Conservation (phyloP, 768 basidiomycete species). For the Collybiopsis luxurians region DNA sequence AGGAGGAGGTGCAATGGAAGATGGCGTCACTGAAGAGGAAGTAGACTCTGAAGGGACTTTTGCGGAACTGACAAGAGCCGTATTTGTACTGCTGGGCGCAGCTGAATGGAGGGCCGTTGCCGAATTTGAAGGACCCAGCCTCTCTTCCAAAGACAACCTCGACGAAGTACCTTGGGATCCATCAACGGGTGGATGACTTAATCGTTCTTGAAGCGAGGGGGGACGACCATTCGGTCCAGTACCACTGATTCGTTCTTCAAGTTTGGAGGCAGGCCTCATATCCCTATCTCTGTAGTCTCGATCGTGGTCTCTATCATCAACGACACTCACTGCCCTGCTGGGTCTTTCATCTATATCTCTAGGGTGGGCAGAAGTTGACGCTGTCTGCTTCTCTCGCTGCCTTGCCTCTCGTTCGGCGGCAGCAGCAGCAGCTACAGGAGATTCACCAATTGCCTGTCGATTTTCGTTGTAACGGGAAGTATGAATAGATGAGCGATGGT, state of each 20-base stretch:
- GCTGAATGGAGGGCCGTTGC: neutral
- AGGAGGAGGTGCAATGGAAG: neutral
- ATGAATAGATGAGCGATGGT: no score
- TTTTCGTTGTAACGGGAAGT: neutral
- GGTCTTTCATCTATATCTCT: neutral
- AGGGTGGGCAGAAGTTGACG: neutral
- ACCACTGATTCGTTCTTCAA: slow-evolving; percentile 4
- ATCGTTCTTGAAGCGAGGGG: slow-evolving; percentile 7
- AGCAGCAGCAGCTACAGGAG: slow-evolving; percentile 4
- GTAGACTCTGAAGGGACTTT: neutral
- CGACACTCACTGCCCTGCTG: neutral
- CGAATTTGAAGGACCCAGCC: neutral
- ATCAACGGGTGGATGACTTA: neutral
- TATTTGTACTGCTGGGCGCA: neutral
- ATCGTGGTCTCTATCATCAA: neutral
- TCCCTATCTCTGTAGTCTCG: neutral
- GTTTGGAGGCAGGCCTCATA: neutral
- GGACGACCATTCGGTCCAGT: neutral
- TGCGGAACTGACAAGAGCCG: neutral
- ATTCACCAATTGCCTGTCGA: slow-evolving; percentile 3
- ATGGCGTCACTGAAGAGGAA: neutral
- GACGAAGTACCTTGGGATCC: neutral
- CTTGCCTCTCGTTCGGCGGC: neutral
- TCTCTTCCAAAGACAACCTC: neutral
- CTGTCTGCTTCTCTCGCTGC: neutral